Evolutionary conservation across 306 rosid genomes (phyloP).

Genomic region (Albizia julibrissin): DNA sequence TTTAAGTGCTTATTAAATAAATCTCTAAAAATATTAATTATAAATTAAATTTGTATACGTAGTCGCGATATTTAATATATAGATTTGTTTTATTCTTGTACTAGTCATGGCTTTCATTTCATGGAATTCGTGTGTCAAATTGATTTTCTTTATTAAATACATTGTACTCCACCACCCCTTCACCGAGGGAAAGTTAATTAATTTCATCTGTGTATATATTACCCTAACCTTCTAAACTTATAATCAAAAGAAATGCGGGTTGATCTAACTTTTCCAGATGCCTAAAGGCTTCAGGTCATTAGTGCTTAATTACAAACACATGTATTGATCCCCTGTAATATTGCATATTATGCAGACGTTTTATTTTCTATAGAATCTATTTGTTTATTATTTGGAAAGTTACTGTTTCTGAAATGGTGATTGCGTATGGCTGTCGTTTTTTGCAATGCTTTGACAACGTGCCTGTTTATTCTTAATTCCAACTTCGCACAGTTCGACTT

Average conservation of each 20-base stretch:
- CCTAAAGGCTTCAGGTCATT: neutral
- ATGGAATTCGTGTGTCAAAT: neutral
- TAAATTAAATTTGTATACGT: neutral
- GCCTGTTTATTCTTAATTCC: conserved; percentile 26
- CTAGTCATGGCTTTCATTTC: neutral
- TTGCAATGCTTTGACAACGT: conserved; percentile 35
- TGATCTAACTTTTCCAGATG: neutral
- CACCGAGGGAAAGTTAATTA: neutral
- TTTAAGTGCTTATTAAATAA: neutral
- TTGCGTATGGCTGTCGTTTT: conserved; percentile 41
- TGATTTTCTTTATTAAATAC: neutral
- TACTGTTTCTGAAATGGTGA: conserved; percentile 19
- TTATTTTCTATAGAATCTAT: neutral
- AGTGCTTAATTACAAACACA: neutral
- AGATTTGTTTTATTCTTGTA: neutral
- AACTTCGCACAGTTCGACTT: conserved; percentile 39
- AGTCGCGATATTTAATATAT: neutral
- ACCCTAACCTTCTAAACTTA: neutral
- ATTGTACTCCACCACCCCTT: neutral
- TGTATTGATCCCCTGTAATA: neutral
- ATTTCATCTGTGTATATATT: neutral
- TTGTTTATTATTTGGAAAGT: neutral
- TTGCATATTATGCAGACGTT: neutral
- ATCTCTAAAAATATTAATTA: neutral
- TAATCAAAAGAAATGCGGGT: neutral